Percentiles rank a stretch among this genome's conserved stretches.
Conservation (phyloP, 2,329 filamentous ascomycete genomes). For the Monosporascus sp. region DNA sequence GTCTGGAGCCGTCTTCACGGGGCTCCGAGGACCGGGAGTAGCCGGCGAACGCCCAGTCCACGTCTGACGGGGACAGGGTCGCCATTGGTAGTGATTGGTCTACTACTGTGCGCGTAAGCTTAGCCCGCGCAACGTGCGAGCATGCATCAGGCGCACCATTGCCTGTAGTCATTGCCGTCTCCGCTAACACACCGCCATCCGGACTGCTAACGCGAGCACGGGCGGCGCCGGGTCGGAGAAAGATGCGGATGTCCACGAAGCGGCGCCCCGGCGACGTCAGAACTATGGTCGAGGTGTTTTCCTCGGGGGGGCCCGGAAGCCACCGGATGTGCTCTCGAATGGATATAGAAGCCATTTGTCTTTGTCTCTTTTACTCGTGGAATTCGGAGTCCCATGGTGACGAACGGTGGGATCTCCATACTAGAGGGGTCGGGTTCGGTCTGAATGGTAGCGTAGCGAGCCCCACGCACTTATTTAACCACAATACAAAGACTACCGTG, state of each 20-base stretch:
- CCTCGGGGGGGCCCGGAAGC: constrained; percentile 44
- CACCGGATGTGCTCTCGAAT: constrained; percentile 55
- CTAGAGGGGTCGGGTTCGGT: not conserved
- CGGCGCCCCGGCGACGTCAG: constrained; percentile 52
- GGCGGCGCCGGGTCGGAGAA: constrained; percentile 18
- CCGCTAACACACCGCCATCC: not conserved
- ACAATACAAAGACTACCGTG: too few species aligned
- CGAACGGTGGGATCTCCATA: not conserved
- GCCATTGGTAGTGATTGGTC: not conserved
- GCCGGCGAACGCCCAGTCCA: constrained; percentile 65
- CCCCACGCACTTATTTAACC: too few species aligned
- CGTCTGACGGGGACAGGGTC: constrained; percentile 17
- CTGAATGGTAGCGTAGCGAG: too few species aligned
- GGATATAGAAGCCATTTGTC: constrained; percentile 38
- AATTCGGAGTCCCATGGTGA: not conserved
- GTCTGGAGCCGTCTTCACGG: constrained; percentile 21
- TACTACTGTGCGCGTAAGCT: not conserved
- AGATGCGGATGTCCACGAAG: constrained; percentile 59
- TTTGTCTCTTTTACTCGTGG: not conserved
- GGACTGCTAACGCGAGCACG: not conserved
- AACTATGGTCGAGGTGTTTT: constrained; percentile 61
- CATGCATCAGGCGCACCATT: not conserved
- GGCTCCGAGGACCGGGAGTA: constrained; percentile 35
- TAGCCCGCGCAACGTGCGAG: not conserved
- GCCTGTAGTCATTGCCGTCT: not conserved